Evolutionary conservation across 2,329 filamentous ascomycete species (phyloP).

Genomic region (Monilinia vaccinii-corymbosi): DNA sequence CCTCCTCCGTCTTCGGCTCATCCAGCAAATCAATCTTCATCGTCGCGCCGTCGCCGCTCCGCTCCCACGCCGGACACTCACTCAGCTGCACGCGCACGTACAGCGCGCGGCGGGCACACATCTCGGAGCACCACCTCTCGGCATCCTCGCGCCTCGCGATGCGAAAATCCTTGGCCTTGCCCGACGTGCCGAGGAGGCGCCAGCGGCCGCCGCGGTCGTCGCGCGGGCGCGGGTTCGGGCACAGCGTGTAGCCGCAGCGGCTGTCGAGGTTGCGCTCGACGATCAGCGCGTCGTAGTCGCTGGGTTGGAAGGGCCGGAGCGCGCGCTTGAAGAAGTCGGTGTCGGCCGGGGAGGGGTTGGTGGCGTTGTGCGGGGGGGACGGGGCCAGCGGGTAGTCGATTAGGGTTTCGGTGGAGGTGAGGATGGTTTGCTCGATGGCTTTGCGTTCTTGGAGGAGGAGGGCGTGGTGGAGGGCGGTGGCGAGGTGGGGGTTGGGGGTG

Average conservation of each 20-base stretch:
- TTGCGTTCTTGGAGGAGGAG: constrained; percentile 74
- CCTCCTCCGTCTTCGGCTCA: constrained; percentile 48
- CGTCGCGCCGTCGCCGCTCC: constrained; percentile 34
- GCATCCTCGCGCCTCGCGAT: constrained; percentile 65
- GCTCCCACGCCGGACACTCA: constrained; percentile 78
- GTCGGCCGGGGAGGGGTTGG: constrained; percentile 49
- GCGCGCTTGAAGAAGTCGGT: constrained; percentile 53
- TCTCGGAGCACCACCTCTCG: constrained; percentile 79
- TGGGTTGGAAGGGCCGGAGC: constrained; percentile 68
- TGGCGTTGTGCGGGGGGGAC: constrained; percentile 40
- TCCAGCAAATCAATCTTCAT: constrained; percentile 52
- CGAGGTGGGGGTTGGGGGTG: constrained; percentile 36
- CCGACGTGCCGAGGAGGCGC: constrained; percentile 50
- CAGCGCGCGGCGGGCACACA: constrained; percentile 69
- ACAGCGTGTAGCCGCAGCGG: constrained; percentile 78
- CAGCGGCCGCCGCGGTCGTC: constrained; percentile 52
- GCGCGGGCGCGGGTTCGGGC: constrained; percentile 52
- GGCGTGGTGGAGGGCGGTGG: constrained; percentile 74
- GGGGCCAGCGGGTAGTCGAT: constrained; percentile 28
- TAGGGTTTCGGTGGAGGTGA: constrained; percentile 59
- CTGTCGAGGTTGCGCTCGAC: constrained; percentile 79
- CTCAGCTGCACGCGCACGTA: constrained; percentile 84
- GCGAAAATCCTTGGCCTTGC: constrained; percentile 44
- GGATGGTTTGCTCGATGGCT: constrained; percentile 64
- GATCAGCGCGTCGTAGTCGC: constrained; percentile 82